Evolutionary conservation across 1,284 basidiomycete species (phyloP).

Genomic region (Trichosporon faecale): DNA sequence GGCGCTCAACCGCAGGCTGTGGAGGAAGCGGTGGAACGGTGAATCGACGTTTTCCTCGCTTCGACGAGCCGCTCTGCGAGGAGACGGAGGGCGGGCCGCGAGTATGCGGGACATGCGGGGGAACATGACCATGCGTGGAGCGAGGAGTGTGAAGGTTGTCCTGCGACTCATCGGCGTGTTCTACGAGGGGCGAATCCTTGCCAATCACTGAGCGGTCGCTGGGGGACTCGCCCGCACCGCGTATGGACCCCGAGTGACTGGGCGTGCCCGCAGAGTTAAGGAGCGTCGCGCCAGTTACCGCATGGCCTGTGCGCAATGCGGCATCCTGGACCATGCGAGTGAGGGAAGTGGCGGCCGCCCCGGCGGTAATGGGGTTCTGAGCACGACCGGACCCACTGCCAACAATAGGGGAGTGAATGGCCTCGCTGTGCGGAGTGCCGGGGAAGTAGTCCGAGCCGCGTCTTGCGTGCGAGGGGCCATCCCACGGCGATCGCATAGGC

Average conservation of each 20-base stretch:
- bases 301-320: slow-evolving; percentile 47
- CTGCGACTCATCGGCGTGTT: slow-evolving; percentile 24
- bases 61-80: slow-evolving; percentile 22
- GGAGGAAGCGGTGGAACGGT: slow-evolving; percentile 51
- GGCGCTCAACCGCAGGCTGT: slow-evolving; percentile 51
- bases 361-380: slow-evolving; percentile 26
- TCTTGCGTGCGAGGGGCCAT: slow-evolving; percentile 19
- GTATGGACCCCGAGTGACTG: slow-evolving; percentile 20
- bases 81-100: slow-evolving; percentile 18
- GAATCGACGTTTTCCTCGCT: slow-evolving; percentile 32
- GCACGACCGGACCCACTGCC: slow-evolving; percentile 14
- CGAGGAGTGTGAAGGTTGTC: slow-evolving; percentile 26
- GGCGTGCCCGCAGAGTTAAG: slow-evolving; percentile 24
- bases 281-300: slow-evolving; percentile 30
- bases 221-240: slow-evolving; percentile 22
- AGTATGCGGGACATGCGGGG: not conserved
- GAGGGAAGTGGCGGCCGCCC: slow-evolving; percentile 37
- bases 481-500: slow-evolving; percentile 26
- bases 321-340: slow-evolving; percentile 51
- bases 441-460: slow-evolving; percentile 37
- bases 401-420: slow-evolving; percentile 27
- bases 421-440: slow-evolving; percentile 23
- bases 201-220: slow-evolving; percentile 23
- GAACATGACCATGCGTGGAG: slow-evolving; percentile 20
- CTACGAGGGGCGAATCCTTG: slow-evolving; percentile 23